phyloP scores from a whole-genome alignment of 2,329 filamentous ascomycete genomes.

The Claviceps spartinae region DNA sequence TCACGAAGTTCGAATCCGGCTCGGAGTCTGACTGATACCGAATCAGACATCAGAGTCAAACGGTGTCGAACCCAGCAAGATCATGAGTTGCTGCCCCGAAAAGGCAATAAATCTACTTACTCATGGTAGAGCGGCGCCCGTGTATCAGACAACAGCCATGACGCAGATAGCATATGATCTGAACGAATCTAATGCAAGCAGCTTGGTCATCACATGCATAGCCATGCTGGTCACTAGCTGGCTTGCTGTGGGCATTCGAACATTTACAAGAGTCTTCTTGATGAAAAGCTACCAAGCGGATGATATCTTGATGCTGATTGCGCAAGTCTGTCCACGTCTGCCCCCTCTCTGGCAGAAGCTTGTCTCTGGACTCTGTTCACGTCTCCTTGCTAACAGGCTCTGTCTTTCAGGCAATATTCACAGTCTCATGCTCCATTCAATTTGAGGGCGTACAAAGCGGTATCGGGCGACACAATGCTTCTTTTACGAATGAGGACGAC shows the following conservation, averaged over 20 bases:
- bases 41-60: background rate
- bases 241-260: conserved; percentile 28
- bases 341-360: background rate
- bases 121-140: background rate
- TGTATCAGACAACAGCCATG: conserved; percentile 13
- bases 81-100: background rate
- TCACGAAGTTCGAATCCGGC: no score
- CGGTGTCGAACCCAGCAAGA: background rate
- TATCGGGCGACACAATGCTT: conserved; percentile 33
- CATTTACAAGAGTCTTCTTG: conserved; percentile 29
- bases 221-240: conserved; percentile 27
- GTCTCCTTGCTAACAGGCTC: conserved; percentile 2
- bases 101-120: background rate
- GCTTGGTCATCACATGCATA: conserved; percentile 22
- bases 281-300: conserved; percentile 34
- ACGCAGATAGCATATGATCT: conserved; percentile 17
- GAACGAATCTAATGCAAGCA: conserved; percentile 24
- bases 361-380: background rate
- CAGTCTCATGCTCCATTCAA: conserved; percentile 32
- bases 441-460: conserved; percentile 28
- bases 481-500: conserved; percentile 25
- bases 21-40: background rate
- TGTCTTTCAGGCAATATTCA: conserved; percentile 27
- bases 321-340: conserved; percentile 23
- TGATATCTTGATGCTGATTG: conserved; percentile 39